Evolutionary conservation across 176 grass and related monocot genomes (phyloP).

Genomic region (Dactylis glomerata): DNA sequence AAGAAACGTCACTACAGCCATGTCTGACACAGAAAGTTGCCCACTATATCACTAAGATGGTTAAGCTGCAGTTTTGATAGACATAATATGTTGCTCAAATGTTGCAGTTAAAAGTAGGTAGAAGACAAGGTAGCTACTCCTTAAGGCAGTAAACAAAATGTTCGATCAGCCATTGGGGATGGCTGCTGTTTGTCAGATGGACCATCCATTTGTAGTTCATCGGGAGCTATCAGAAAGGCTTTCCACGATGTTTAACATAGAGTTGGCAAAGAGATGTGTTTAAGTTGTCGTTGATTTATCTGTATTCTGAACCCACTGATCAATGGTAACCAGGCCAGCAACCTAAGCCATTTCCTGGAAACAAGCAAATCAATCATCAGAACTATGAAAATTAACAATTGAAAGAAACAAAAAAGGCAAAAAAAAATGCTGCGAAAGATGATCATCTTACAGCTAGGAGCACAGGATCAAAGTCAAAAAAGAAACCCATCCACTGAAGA

Average conservation of each 20-base stretch:
- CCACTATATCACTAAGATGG: background rate
- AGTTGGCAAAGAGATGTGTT: background rate
- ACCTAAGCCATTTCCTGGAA: conserved; percentile 37
- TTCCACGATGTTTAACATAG: background rate
- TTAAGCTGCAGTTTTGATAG: conserved; percentile 8
- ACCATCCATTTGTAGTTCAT: conserved; percentile 11
- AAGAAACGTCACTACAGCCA: background rate
- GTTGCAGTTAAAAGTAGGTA: conserved; percentile 14
- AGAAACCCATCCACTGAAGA: background rate
- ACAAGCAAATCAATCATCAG: conserved; percentile 27
- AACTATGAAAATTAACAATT: background rate
- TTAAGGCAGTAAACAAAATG: conserved; percentile 6
- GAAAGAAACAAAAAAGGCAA: background rate
- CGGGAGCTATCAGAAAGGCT: background rate
- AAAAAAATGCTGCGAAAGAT: background rate
- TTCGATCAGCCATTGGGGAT: background rate
- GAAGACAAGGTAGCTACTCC: conserved; percentile 18
- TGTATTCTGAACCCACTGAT: conserved; percentile 16
- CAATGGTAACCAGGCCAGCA: conserved; percentile 11
- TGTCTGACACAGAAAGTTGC: background rate
- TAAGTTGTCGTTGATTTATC: conserved; percentile 16
- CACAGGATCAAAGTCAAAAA: background rate
- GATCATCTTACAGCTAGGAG: conserved; percentile 29
- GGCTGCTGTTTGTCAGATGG: background rate
- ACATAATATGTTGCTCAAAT: background rate